A percentile compares a stretch with the other conserved stretches of the same genome.
phyloP scores from a whole-genome alignment of 768 basidiomycete genomes.

The Psilocybe subaeruginosa region DNA sequence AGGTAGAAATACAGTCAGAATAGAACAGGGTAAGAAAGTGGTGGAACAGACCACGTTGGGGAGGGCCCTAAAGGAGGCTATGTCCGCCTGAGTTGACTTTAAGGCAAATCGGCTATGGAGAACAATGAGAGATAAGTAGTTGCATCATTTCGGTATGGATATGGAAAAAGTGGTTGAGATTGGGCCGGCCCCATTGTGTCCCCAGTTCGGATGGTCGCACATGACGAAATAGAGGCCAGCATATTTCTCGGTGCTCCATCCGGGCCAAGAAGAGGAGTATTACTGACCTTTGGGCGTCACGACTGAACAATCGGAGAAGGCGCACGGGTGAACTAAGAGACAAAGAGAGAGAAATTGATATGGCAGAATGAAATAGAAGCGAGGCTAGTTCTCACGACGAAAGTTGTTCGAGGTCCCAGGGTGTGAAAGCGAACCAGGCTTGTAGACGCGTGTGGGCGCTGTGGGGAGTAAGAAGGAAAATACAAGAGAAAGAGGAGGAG shows the following conservation, averaged over 20 bases:
- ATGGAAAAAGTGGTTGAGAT: conserved; percentile 12
- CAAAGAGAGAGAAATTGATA: conserved; percentile 6
- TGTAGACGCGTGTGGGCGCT: neutral
- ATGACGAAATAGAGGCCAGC: conserved; percentile 18
- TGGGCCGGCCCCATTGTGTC: conserved; percentile 35
- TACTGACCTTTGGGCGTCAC: conserved; percentile 55
- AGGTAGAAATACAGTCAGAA: conserved; percentile 16
- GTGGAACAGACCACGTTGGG: conserved; percentile 31
- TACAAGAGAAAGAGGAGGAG: neutral
- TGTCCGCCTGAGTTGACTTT: conserved; percentile 29
- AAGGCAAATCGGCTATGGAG: conserved; percentile 26
- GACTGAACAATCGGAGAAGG: conserved; percentile 72
- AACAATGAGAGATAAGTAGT: conserved; percentile 32
- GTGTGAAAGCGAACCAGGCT: conserved; percentile 16
- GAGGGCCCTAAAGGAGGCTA: conserved; percentile 22
- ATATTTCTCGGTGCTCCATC: conserved; percentile 1
- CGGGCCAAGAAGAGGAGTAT: conserved; percentile 12
- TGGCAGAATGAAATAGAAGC: conserved; percentile 8
- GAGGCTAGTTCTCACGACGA: conserved; percentile 18
- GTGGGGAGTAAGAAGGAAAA: neutral
- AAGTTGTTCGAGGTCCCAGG: neutral
- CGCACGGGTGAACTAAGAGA: conserved; percentile 49
- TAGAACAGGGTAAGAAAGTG: conserved; percentile 20
- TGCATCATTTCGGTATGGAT: conserved; percentile 13
- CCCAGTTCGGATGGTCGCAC: conserved; percentile 29